These are phyloP conservation scores for Bipolaris zeicola DNA, from an alignment of 2,329 filamentous ascomycete genomes.

Conservation along the genomic window DNA sequence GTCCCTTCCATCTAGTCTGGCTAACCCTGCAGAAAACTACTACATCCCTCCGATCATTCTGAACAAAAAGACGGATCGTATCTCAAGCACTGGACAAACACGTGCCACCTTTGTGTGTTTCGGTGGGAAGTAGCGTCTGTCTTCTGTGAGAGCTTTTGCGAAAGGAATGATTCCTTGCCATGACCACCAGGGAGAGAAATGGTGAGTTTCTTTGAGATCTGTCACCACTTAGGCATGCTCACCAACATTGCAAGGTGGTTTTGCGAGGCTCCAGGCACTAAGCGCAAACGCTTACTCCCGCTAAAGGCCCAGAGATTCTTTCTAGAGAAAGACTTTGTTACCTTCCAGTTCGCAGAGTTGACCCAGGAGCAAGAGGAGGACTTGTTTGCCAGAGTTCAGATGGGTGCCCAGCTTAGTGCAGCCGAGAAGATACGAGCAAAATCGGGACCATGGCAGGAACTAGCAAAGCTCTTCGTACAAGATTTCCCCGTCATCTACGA, in stretches of 20 bases:
- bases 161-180: constrained; percentile 53
- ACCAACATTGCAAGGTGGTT: constrained; percentile 34
- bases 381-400: constrained; percentile 56
- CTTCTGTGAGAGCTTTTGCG: constrained; percentile 54
- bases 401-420: constrained; percentile 52
- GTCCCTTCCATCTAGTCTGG: neutral
- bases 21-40: constrained; percentile 38
- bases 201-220: constrained; percentile 36
- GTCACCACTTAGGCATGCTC: neutral
- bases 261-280: constrained; percentile 12
- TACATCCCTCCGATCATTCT: constrained; percentile 58
- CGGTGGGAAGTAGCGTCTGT: constrained; percentile 55
- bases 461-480: constrained; percentile 51
- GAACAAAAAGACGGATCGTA: constrained; percentile 40
- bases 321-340: constrained; percentile 49
- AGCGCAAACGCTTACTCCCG: constrained; percentile 43
- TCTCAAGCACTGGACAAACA: constrained; percentile 17
- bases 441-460: constrained; percentile 54
- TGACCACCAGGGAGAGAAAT: constrained; percentile 51
- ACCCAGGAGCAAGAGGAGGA: constrained; percentile 53
- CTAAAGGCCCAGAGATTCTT: constrained; percentile 47
- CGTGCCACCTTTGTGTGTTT: constrained; percentile 23
- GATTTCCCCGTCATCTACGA: constrained; percentile 49
- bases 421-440: constrained; percentile 56
- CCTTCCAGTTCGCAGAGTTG: constrained; percentile 52